Base-by-base conservation (phyloP, 2,329 filamentous ascomycete species). In the Lecanicillium sp. region DNA sequence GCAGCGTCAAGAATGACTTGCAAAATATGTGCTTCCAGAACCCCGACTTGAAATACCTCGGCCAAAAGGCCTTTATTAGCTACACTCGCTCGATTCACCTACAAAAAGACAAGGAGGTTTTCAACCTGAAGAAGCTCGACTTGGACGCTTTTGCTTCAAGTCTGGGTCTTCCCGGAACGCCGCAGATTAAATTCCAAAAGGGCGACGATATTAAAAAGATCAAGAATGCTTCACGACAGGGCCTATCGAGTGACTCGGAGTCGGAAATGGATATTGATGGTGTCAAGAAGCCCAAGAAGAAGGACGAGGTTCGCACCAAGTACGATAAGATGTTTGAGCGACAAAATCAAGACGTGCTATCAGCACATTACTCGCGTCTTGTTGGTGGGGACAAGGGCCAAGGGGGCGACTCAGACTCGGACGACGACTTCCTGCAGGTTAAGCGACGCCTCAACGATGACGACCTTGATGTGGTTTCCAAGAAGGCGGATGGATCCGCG, bases 251-350 rank as follows among this genome's bases (percentile, higher is more conserved):
- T 52, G 80, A 75, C 12, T 81, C 79, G 4, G 74, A 72, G 22
- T 65, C 63, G 3, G 73, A 76, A 11, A 64, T 61, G 36, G 77
- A 77, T 39, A 70, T 77, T n/a, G 64, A 61, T 32, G 66, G 57
- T 11, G 57, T 53, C 18, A 65, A 62, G 31, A 60, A 44, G 35
- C 30, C 58, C 29, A 52, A 57, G 25, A 71, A 72, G 52, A 66
- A 65, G 41, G 66, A 68, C 10, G 76, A 80, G 50, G 86, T 95
- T 14, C 78, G 88, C 45, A 98, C 94, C 22, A 97, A 95, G 61
- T 94, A 94, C 58, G 88, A 98, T 61, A 83, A 87, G 50, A 97
- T 98, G 92, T 96, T 97, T 61, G 90, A 96, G 67, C 76, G 92
- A 44, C 85, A 84, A 51, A 98, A 98, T 62, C 90, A 97, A 62